Evolutionary conservation across 495 filamentous ascomycete genomes (phyloP), one percentile per base, ranked within the genome.

Genomic region (Penicillium taxi): DNA sequence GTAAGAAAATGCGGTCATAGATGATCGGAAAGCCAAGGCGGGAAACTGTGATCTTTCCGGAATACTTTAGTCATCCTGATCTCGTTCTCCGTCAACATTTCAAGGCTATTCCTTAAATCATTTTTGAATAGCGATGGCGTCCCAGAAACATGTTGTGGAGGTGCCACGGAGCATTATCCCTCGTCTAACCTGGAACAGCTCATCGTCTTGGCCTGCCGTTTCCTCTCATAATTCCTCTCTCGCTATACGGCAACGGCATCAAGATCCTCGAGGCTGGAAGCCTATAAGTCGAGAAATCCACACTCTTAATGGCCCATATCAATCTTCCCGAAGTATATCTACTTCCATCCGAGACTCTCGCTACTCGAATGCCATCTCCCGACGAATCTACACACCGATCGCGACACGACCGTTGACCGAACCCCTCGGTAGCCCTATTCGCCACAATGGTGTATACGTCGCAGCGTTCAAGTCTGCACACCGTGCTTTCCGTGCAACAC

Each of bases 401-500:
- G 23, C 42, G 6, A 34, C 45, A 4, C 41, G 17, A 17, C 45
- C 51, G 7, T 29, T 48, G 11, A 16, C 44, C 24, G 40, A 56
- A 9, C 24, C 56, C 4, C 27, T 46, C 26, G 39, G 52, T 37
- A 53, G 47, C 18, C 61, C 65, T 9, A 45, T 71, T 39, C 56
- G 65, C 25, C 48, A 69, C 34, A 67, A 71, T 61, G 67, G 67
- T n/a, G 63, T 69, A 7, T 70, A 69, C 38, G 65, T 64, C 33
- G 62, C 65, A 9, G 41, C 47, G 0, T 70, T 66, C 32, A 61
- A 63, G 19, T 45, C 58, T n/a, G 64, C 67, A 9, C 57, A 58
- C 25, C 62, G 67, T 1, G 63, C 63, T 12, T 96, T 98, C 61
- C 83, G 84, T 56, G 73, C 78, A 7, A 81, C 83, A 0, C 60